A percentile compares a stretch with the other conserved stretches of the same genome.
These are phyloP conservation scores for Glebionis coronaria DNA, from an alignment of 129 eudicot genomes.

Conservation along the genomic window DNA sequence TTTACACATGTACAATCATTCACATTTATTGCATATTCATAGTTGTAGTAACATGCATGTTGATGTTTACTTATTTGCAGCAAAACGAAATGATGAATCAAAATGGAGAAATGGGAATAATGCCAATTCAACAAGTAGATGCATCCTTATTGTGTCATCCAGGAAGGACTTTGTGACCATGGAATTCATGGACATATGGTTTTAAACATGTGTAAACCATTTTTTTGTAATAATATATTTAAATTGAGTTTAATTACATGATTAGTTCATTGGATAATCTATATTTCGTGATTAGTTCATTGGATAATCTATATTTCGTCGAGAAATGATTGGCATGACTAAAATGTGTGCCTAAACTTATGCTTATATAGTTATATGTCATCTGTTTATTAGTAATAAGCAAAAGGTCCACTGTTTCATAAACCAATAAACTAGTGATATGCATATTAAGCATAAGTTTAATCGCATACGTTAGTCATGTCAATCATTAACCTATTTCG, in stretches of 20 bases:
- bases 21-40: not conserved
- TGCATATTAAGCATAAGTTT: no score
- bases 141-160: constrained; percentile 36
- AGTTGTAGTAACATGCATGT: not conserved
- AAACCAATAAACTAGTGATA: no score
- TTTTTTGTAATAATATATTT: constrained; percentile 13
- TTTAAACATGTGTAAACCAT: constrained; percentile 13
- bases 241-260: constrained; percentile 1
- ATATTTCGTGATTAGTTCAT: no score
- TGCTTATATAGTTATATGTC: no score
- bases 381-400: no score
- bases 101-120: constrained; percentile 25
- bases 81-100: constrained; percentile 29
- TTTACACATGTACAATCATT: no score
- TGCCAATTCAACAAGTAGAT: constrained; percentile 32
- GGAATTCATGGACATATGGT: constrained; percentile 10
- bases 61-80: constrained; percentile 14
- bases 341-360: no score
- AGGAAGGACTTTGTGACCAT: constrained; percentile 27
- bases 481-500: no score
- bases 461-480: no score
- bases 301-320: no score
- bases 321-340: no score
- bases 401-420: no score
- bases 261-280: constrained; percentile 13